phyloP scores from a whole-genome alignment of 1,284 basidiomycete species.

The Sporisorium sorghi region DNA sequence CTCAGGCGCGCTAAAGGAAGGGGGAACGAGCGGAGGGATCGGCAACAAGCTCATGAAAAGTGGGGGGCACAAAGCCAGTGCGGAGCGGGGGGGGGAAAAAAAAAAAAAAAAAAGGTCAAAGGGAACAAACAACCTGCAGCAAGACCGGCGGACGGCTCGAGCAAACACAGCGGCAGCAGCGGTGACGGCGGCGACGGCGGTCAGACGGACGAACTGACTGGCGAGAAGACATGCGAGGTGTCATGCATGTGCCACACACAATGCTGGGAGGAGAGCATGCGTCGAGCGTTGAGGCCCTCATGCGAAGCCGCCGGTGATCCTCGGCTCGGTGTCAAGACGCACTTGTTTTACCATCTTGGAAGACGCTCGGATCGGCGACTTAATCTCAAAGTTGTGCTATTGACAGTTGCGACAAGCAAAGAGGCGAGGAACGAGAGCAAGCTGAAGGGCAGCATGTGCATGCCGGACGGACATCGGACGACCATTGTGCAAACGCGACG shows the following conservation, averaged over 20 bases:
- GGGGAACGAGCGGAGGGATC: constrained; percentile 4
- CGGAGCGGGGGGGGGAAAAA: too few relatives aligned
- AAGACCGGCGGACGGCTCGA: not conserved
- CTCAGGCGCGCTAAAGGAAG: not conserved
- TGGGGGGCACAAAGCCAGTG: not conserved
- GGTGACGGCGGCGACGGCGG: not conserved
- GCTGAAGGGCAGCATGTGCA: too few relatives aligned
- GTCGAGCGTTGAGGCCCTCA: not conserved
- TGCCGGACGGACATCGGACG: too few relatives aligned
- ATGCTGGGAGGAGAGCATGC: too few relatives aligned
- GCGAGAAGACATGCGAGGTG: constrained; percentile 1
- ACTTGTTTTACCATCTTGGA: not conserved
- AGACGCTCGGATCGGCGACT: too few relatives aligned
- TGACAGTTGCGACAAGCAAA: too few relatives aligned
- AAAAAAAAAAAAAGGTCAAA: too few relatives aligned
- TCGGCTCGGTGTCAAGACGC: not conserved
- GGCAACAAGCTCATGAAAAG: not conserved
- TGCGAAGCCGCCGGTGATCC: constrained; percentile 4
- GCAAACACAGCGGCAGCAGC: constrained; percentile 1
- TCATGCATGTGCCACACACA: constrained; percentile 2
- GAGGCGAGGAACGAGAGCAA: too few relatives aligned
- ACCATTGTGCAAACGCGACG: too few relatives aligned
- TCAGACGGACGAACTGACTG: not conserved
- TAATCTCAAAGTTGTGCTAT: too few relatives aligned
- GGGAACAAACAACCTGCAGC: not conserved